These are phyloP conservation scores for Saccharomycopsis schoenii DNA, from an alignment of 805 yeast species.

Conservation along the genomic window DNA sequence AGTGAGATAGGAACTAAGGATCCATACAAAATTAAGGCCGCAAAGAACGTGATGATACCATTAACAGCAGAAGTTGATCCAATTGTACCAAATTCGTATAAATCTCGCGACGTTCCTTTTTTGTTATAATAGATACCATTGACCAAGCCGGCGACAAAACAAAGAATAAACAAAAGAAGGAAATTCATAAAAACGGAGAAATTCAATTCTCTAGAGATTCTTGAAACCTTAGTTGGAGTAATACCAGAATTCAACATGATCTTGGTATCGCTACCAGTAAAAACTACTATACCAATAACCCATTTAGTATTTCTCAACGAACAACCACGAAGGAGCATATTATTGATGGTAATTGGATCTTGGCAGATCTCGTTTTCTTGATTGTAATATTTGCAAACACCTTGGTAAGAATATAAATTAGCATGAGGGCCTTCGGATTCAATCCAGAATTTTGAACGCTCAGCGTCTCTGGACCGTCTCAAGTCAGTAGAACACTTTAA, in stretches of 20 bases:
- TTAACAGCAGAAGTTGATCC: slow-evolving; percentile 57
- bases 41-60: slow-evolving; percentile 67
- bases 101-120: slow-evolving; percentile 42
- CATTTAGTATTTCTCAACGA: slow-evolving; percentile 73
- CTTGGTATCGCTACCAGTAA: slow-evolving; percentile 73
- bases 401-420: slow-evolving; percentile 67
- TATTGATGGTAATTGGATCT: slow-evolving; percentile 54
- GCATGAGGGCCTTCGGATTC: slow-evolving; percentile 82
- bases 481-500: slow-evolving; percentile 48
- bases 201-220: slow-evolving; percentile 65
- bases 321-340: slow-evolving; percentile 65
- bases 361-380: slow-evolving; percentile 30
- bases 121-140: slow-evolving; percentile 57
- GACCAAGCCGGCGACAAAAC: slow-evolving; percentile 60
- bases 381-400: slow-evolving; percentile 49
- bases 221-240: slow-evolving; percentile 69
- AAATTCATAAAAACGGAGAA: slow-evolving; percentile 62
- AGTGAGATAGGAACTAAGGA: slow-evolving; percentile 76
- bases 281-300: slow-evolving; percentile 68
- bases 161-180: slow-evolving; percentile 48
- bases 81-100: slow-evolving; percentile 59
- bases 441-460: slow-evolving; percentile 50
- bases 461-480: slow-evolving; percentile 38
- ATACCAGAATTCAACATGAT: slow-evolving; percentile 74
- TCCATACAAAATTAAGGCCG: slow-evolving; percentile 66